Evolutionary conservation across 2,329 filamentous ascomycete genomes (phyloP), one percentile per base, ranked within the genome.

Genomic region (Mycosphaerelloides madeirae): DNA sequence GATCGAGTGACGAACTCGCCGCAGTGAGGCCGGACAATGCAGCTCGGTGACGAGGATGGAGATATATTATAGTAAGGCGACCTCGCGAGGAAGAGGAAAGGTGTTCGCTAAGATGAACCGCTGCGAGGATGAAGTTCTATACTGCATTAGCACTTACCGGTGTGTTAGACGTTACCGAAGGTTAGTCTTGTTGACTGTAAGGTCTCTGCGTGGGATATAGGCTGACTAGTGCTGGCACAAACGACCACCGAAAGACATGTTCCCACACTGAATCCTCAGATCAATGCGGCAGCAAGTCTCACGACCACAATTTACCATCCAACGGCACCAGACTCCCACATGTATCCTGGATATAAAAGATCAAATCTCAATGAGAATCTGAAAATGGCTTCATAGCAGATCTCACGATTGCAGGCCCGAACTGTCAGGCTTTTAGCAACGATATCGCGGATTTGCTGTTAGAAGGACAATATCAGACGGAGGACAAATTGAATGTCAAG

Each of bases 391-490:
- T 59, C 41, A 54, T 48, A 14, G 57, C 57, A n/a, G 52, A 56
- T 31, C 46, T 60, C 2, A 53, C 50, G 9, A 43, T 60, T 31
- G 54, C 56, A 11, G 57, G 57, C 29, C 7, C 43, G 6, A 29
- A 50, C n/a, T 60, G 57, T 47, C 49, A 57, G 32, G 55, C 50
- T 5, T 60, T 49, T 43, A 57, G 57, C 34, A 58, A 54, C 38
- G 58, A 59, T 40, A 55, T 61, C 32, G 41, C 22, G 8, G 52
- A 54, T 18, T 38, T 61, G n/a, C 29, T 22, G 14, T 46, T 61
- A 12, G 40, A 54, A 14, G 57, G 59, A 14, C 20, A 52, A 25
- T 58, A 58, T 38, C 58, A 61, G 46, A 49, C 47, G 29, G 42
- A 51, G 31, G 33, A 55, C 9, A 54, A 57, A 2, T 40, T 61